Evolutionary conservation across 1,139 yeast genomes (phyloP).

Genomic region (Diutina scorzettiae): DNA sequence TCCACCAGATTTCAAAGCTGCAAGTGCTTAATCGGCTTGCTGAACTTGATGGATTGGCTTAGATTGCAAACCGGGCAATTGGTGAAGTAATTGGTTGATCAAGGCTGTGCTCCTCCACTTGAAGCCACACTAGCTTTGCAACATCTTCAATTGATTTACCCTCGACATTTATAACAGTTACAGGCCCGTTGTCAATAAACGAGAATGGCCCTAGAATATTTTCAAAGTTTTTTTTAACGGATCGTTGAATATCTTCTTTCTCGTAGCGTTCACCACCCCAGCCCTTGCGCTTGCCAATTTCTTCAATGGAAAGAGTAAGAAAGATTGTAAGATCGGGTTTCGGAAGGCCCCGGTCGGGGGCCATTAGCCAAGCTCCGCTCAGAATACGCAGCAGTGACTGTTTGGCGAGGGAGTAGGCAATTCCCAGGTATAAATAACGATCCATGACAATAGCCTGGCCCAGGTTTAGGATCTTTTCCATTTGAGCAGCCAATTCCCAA

Average conservation of each 20-base stretch:
- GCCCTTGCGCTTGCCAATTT: conserved; percentile 48
- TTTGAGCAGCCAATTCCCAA: conserved; percentile 65
- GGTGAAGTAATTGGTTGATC: neutral
- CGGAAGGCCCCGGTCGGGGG: conserved; percentile 78
- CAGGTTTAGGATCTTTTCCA: conserved; percentile 29
- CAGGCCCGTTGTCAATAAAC: conserved; percentile 14
- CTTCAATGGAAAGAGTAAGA: conserved; percentile 46
- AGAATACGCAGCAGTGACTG: conserved; percentile 27
- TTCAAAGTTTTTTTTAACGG: conserved; percentile 52
- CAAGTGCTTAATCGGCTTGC: neutral
- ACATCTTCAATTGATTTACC: conserved; percentile 48
- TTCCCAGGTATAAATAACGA: conserved; percentile 85
- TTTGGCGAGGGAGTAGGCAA: conserved; percentile 89
- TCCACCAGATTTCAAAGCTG: conserved; percentile 36
- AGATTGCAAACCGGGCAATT: neutral
- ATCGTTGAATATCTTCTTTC: conserved; percentile 52
- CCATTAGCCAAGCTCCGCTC: conserved; percentile 61
- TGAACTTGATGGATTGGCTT: conserved; percentile 1
- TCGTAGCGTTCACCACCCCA: conserved; percentile 94
- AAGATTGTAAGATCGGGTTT: conserved; percentile 79
- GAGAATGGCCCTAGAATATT: conserved; percentile 25
- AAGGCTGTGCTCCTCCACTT: neutral
- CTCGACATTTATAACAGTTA: conserved; percentile 49
- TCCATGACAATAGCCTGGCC: conserved; percentile 66
- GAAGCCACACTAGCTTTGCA: conserved; percentile 20